Conservation (phyloP, 73 alveolate species). For the Paramecium tetraurelia region DNA sequence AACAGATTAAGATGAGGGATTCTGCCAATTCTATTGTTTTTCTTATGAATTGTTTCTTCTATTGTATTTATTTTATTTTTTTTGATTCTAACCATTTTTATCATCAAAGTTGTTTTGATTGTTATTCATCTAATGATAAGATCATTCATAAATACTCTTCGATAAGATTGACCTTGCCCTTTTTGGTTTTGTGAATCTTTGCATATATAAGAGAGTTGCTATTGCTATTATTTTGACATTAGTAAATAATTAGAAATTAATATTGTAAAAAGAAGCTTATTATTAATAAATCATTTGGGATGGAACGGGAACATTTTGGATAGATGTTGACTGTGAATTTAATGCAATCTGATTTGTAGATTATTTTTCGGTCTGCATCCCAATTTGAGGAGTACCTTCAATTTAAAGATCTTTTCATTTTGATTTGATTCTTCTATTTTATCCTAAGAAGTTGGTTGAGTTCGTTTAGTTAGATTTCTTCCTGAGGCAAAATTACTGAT, state of each 20-base stretch:
- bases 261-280: neutral
- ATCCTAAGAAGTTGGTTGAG: neutral
- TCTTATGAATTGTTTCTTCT: conserved; percentile 9
- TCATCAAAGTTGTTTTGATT: neutral
- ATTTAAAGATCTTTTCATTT: neutral
- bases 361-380: neutral
- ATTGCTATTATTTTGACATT: neutral
- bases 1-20: neutral
- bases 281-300: neutral
- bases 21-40: neutral
- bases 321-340: neutral
- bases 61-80: neutral
- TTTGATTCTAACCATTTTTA: neutral
- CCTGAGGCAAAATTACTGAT: neutral
- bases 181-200: neutral
- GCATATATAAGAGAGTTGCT: neutral
- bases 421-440: neutral
- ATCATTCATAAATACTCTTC: neutral
- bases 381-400: neutral
- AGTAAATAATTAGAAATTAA: neutral
- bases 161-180: neutral
- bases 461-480: neutral
- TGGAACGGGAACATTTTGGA: neutral
- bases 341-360: neutral
- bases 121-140: neutral